Evolutionary conservation across 148 eudicot species (phyloP).

Genomic region (Limonium bicolor): DNA sequence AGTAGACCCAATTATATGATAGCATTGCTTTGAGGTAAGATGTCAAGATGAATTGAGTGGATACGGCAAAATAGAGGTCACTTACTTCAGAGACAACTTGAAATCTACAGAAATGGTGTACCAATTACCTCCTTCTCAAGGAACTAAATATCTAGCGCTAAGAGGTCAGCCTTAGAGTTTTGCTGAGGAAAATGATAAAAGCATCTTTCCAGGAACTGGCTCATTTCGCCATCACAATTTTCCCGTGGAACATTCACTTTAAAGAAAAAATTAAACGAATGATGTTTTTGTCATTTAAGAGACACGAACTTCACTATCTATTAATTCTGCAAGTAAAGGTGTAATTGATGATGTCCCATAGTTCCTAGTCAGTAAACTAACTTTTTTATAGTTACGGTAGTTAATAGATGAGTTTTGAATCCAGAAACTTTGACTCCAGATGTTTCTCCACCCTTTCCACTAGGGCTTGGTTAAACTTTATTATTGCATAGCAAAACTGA

Average conservation of each 20-base stretch:
- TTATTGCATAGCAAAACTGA: constrained; percentile 62
- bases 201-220: constrained; percentile 48
- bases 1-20: neutral
- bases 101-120: too few species aligned
- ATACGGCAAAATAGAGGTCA: too few species aligned
- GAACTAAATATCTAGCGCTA: constrained; percentile 40
- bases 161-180: constrained; percentile 44
- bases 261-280: neutral
- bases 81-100: too few species aligned
- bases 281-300: neutral
- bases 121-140: constrained; percentile 47
- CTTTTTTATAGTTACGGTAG: too few species aligned
- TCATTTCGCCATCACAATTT: constrained; percentile 78
- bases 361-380: constrained; percentile 62
- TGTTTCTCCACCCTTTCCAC: too few species aligned
- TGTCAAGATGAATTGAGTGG: neutral
- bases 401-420: too few species aligned
- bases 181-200: constrained; percentile 64
- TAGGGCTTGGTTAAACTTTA: too few species aligned
- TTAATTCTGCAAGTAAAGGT: constrained; percentile 84
- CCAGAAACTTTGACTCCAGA: too few species aligned
- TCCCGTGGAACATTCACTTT: constrained; percentile 26
- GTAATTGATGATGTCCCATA: constrained; percentile 49
- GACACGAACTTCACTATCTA: constrained; percentile 31
- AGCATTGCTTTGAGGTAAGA: neutral